Evolutionary conservation across 495 filamentous ascomycete genomes (phyloP).

Genomic region (Aspergillus haitiensis): DNA sequence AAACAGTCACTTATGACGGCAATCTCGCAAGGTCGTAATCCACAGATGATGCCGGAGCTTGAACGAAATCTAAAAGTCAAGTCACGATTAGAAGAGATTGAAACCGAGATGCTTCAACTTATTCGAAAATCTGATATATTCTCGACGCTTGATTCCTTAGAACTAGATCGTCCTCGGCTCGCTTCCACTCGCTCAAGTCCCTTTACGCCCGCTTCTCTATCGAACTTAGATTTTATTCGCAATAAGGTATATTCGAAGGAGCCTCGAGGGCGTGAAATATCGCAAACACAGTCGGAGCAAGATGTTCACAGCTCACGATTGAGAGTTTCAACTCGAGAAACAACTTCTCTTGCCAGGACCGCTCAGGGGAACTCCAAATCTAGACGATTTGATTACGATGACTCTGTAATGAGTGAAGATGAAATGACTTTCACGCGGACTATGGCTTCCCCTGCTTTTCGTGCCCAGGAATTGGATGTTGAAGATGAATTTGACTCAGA

Average conservation of each 20-base stretch:
- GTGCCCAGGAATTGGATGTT: slow-evolving; percentile 39
- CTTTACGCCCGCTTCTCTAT: slow-evolving; percentile 3
- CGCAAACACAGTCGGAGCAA: not conserved
- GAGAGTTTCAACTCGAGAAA: slow-evolving; percentile 14
- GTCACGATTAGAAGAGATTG: slow-evolving; percentile 36
- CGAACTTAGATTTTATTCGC: not conserved
- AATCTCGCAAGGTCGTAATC: slow-evolving; percentile 39
- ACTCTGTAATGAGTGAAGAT: slow-evolving; percentile 20
- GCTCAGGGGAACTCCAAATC: slow-evolving; percentile 6
- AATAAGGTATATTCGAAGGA: not conserved
- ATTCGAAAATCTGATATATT: slow-evolving; percentile 29
- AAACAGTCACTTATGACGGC: slow-evolving; percentile 37
- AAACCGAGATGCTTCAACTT: slow-evolving; percentile 34
- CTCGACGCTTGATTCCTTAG: slow-evolving; percentile 14
- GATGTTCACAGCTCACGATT: slow-evolving; percentile 5
- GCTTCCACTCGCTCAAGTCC: not conserved
- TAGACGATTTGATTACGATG: slow-evolving; percentile 24
- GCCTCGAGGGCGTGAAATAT: not conserved
- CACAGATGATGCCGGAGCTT: slow-evolving; percentile 38
- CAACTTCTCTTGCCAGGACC: slow-evolving; percentile 8
- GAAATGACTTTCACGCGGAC: slow-evolving; percentile 47
- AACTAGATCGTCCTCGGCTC: not conserved
- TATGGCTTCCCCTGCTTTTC: slow-evolving; percentile 45
- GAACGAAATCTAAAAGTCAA: slow-evolving; percentile 38
- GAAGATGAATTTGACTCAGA: slow-evolving; percentile 58